phyloP scores from a whole-genome alignment of 148 eudicot genomes.

The Vaccinium vitisidaea region DNA sequence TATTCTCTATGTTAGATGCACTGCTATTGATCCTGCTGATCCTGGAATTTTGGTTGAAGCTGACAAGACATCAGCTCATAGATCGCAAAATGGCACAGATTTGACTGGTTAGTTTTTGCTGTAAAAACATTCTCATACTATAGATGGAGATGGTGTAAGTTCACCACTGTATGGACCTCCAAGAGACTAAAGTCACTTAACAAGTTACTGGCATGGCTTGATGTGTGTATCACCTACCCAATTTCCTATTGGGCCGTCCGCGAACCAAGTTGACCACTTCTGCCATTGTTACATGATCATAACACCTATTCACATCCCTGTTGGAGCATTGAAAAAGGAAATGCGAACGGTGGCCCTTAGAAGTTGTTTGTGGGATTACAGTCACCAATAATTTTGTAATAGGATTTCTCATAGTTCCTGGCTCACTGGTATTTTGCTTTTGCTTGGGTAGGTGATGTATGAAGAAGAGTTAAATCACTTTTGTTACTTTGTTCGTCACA shows the following conservation, averaged over 20 bases:
- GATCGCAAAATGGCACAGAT: constrained; percentile 55
- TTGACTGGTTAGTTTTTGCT: constrained; percentile 51
- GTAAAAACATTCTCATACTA: background rate
- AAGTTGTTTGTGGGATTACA: constrained; percentile 3
- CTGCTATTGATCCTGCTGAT: constrained; percentile 97
- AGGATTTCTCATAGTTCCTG: background rate
- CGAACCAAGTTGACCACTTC: background rate
- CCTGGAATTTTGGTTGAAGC: constrained; percentile 80
- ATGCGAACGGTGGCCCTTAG: background rate
- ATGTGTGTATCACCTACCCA: background rate
- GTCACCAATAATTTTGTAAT: background rate
- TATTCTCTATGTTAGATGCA: constrained; percentile 80
- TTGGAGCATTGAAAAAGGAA: background rate
- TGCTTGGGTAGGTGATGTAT: background rate
- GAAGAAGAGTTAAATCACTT: background rate
- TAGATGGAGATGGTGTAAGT: background rate
- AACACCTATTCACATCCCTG: background rate
- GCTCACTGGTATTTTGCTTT: background rate
- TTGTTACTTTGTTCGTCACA: background rate
- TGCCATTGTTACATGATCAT: background rate
- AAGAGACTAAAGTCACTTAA: background rate
- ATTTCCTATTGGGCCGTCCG: background rate
- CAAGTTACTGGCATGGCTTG: background rate
- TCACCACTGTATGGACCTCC: background rate
- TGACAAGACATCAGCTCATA: constrained; percentile 38